A percentile compares a stretch with the other conserved stretches of the same genome.
Evolutionary conservation across 805 yeast genomes (phyloP).

Genomic region (Kluyveromyces wickerhamii): DNA sequence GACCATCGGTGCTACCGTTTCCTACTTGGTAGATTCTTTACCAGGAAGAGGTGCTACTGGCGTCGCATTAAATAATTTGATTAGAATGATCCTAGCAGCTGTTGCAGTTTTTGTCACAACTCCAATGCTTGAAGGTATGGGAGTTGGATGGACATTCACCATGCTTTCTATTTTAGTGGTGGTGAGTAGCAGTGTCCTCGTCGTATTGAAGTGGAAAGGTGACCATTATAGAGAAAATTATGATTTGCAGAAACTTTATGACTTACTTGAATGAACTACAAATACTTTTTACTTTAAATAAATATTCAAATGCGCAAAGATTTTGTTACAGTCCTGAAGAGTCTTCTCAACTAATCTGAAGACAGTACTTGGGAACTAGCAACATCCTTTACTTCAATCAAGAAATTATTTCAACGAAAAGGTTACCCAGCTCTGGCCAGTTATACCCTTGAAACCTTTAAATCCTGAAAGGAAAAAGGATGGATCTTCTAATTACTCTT

Average conservation of each 20-base stretch:
- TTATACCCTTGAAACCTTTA: no score
- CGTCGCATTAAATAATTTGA: constrained; percentile 70
- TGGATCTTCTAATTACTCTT: no score
- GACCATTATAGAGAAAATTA: constrained; percentile 56
- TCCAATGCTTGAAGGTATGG: constrained; percentile 59
- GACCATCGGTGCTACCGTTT: constrained; percentile 70
- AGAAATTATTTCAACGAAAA: no score
- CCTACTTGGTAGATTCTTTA: constrained; percentile 73
- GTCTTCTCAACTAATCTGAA: no score
- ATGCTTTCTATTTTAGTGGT: constrained; percentile 55
- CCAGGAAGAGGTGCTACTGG: constrained; percentile 90
- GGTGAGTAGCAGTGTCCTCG: constrained; percentile 35
- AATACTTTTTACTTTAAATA: no score
- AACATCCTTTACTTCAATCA: no score
- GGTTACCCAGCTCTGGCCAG: no score
- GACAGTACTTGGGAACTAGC: no score
- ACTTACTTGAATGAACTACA: constrained; percentile 29
- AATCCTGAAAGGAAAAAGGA: no score
- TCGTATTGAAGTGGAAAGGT: constrained; percentile 47
- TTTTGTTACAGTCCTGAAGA: no score
- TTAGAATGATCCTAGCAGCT: constrained; percentile 68
- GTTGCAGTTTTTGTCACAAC: constrained; percentile 67
- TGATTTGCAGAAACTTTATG: constrained; percentile 51
- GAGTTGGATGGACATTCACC: constrained; percentile 61
- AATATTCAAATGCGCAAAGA: no score